phyloP scores from a whole-genome alignment of 2,329 filamentous ascomycete genomes.

The Nigrograna mackinnonii region DNA sequence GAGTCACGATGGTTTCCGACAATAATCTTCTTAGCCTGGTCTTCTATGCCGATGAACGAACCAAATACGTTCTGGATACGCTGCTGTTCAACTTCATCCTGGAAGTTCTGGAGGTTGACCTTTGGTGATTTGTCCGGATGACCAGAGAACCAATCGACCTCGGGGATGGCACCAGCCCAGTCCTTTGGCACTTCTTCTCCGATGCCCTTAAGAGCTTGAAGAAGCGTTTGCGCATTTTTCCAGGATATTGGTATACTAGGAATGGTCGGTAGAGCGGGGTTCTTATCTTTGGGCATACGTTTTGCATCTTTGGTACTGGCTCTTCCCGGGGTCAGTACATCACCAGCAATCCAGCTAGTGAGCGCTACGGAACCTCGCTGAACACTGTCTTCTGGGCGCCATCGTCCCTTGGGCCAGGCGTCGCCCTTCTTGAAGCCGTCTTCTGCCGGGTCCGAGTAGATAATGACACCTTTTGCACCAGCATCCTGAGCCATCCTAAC shows the following conservation, averaged over 20 bases:
- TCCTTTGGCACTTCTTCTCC: constrained; percentile 69
- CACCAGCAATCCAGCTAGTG: constrained; percentile 82
- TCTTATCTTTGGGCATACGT: constrained; percentile 70
- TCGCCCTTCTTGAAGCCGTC: constrained; percentile 78
- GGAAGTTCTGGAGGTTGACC: constrained; percentile 82
- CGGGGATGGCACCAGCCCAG: constrained; percentile 79
- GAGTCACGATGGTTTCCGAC: constrained; percentile 93
- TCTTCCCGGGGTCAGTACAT: constrained; percentile 89
- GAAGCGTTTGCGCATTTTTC: constrained; percentile 80
- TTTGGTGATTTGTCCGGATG: constrained; percentile 69
- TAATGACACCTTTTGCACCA: constrained; percentile 83
- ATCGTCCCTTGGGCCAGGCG: constrained; percentile 75
- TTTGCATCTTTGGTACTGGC: constrained; percentile 69
- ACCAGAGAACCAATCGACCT: constrained; percentile 82
- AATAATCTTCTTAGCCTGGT: constrained; percentile 80
- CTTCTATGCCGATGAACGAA: constrained; percentile 81
- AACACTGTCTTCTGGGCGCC: constrained; percentile 79
- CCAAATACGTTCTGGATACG: constrained; percentile 92
- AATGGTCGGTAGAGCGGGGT: constrained; percentile 75
- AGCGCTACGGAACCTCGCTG: constrained; percentile 81
- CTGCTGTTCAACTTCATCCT: constrained; percentile 81
- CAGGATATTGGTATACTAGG: constrained; percentile 89
- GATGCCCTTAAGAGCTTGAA: constrained; percentile 75
- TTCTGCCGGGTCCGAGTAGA: constrained; percentile 88
- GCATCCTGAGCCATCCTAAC: constrained; percentile 87